These are phyloP conservation scores for Backusella tarrabulga DNA, from an alignment of 192 early-diverging fungal genomes.

Conservation along the genomic window DNA sequence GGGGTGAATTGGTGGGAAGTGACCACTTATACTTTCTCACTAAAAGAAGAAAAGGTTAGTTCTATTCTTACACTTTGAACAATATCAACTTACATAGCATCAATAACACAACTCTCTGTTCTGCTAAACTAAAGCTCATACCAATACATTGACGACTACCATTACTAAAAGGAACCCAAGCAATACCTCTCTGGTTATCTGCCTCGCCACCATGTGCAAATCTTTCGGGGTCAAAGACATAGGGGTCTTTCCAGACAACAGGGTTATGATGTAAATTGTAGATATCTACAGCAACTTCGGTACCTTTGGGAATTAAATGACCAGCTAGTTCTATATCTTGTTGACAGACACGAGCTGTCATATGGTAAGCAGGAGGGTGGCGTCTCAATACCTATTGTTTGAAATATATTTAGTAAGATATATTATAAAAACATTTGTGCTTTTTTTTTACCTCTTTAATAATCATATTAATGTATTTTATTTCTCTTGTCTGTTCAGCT, in stretches of 20 bases:
- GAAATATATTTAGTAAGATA: not conserved
- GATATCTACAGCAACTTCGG: slow-evolving; percentile 1
- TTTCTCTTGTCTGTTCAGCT: slow-evolving; percentile 49
- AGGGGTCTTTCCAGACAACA: slow-evolving; percentile 23
- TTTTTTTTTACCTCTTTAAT: slow-evolving; percentile 41
- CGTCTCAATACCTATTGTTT: not conserved
- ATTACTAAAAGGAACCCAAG: slow-evolving; percentile 53
- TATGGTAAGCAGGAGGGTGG: slow-evolving; percentile 6
- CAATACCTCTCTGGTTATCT: not conserved
- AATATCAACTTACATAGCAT: slow-evolving; percentile 38
- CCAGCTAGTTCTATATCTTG: not conserved
- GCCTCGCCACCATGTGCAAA: slow-evolving; percentile 26
- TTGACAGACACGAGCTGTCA: not conserved
- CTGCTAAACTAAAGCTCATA: slow-evolving; percentile 54
- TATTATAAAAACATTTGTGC: not conserved
- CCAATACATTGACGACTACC: slow-evolving; percentile 59
- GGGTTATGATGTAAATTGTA: slow-evolving; percentile 23
- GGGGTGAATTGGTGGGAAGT: slow-evolving; percentile 9
- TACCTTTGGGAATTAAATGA: slow-evolving; percentile 8
- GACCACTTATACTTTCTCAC: slow-evolving; percentile 14
- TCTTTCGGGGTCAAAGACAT: slow-evolving; percentile 29
- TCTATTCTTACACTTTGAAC: too few species aligned
- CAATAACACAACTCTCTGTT: slow-evolving; percentile 55
- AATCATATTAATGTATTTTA: slow-evolving; percentile 48
- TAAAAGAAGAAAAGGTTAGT: not conserved